phyloP scores from a whole-genome alignment of 169 alveolate species.

The Ichthyophthirius multifiliis region DNA sequence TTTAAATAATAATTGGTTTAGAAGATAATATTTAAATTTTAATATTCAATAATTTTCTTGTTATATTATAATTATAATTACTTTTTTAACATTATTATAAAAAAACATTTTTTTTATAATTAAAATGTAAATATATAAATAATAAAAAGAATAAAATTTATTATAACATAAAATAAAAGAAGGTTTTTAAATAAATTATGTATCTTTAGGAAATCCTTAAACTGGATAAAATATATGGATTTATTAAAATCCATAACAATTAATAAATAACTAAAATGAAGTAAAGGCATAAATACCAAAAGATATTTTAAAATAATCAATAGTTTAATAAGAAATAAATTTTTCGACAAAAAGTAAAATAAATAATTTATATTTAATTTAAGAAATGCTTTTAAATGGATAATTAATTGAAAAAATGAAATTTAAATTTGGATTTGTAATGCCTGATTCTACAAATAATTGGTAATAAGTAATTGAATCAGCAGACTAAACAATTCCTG shows the following conservation, averaged over 20 bases:
- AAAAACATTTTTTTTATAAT: no score
- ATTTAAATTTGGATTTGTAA: conserved; percentile 76
- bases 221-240: conserved; percentile 60
- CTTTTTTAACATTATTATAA: no score
- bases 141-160: no score
- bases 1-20: no score
- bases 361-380: conserved; percentile 47
- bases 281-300: conserved; percentile 57
- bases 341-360: conserved; percentile 54
- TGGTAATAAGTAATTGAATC: conserved; percentile 73
- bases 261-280: not conserved
- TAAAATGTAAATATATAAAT: no score
- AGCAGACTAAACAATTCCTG: conserved; percentile 64
- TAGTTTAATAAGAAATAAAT: conserved; percentile 53
- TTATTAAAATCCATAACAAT: conserved; percentile 25
- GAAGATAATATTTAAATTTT: no score
- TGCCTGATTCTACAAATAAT: conserved; percentile 69
- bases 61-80: no score
- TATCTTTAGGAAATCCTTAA: conserved; percentile 60
- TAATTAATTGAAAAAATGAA: conserved; percentile 46
- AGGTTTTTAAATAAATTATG: conserved; percentile 58
- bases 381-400: conserved; percentile 47
- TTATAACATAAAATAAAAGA: conserved; percentile 45
- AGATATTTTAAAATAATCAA: conserved; percentile 49
- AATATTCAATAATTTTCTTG: no score